A percentile compares a stretch with the other conserved stretches of the same genome.
phyloP scores from a whole-genome alignment of 768 basidiomycete species.

The Russula earlei region DNA sequence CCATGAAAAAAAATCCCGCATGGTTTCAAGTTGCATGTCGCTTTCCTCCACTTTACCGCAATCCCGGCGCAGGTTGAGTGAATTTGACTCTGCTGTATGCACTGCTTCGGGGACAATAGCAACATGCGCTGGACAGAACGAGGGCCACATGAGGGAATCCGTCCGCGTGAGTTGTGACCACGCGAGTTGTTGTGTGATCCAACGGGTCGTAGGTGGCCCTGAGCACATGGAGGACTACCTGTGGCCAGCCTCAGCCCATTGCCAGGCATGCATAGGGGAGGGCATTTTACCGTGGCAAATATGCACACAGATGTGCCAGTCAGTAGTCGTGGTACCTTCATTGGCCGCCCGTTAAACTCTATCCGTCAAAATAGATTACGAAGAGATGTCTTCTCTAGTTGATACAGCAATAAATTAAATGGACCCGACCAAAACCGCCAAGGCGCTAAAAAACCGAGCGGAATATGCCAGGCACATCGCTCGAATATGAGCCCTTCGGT shows the following conservation, averaged over 20 bases:
- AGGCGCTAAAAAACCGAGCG: too few relatives aligned
- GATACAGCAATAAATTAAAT: too few relatives aligned
- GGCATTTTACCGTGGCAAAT: not conserved
- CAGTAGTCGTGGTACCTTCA: not conserved
- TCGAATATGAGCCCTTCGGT: too few relatives aligned
- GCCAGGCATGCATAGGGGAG: not conserved
- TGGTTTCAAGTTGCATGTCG: too few relatives aligned
- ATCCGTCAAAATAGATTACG: not conserved
- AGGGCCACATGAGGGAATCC: not conserved
- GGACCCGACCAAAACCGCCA: not conserved
- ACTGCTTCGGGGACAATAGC: too few relatives aligned
- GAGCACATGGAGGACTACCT: not conserved
- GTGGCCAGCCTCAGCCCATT: not conserved
- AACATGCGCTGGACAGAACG: not conserved
- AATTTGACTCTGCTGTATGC: too few relatives aligned
- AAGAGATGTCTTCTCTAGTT: too few relatives aligned
- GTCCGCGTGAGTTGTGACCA: not conserved
- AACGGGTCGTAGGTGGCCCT: not conserved
- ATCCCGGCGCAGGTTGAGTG: too few relatives aligned
- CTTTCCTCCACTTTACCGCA: too few relatives aligned
- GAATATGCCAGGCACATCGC: not conserved
- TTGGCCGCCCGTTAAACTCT: not conserved
- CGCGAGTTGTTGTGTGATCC: too few relatives aligned
- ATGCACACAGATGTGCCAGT: not conserved
- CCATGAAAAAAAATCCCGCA: not conserved